These are phyloP conservation scores for Rhodotorula taiwanensis DNA, from an alignment of 768 basidiomycete species.

Conservation along the genomic window DNA sequence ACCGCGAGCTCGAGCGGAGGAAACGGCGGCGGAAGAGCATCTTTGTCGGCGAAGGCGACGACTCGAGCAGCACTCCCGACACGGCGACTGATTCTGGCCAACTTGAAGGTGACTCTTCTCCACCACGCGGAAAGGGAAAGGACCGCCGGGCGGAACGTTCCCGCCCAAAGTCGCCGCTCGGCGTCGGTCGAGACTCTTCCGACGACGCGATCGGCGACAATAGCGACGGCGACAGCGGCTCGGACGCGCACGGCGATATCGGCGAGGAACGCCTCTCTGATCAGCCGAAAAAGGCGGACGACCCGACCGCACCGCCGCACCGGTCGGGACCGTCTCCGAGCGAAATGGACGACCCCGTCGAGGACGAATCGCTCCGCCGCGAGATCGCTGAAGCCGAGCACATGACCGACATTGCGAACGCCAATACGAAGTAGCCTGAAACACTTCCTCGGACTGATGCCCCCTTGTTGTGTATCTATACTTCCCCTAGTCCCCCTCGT, in stretches of 20 bases:
- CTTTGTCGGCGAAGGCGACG: background rate
- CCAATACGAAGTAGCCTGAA: background rate
- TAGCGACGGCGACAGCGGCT: background rate
- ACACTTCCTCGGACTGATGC: too few species aligned
- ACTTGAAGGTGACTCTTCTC: background rate
- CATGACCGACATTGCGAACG: background rate
- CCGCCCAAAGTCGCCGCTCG: too few species aligned
- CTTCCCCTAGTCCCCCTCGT: too few species aligned
- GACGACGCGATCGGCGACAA: background rate
- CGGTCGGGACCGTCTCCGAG: too few species aligned
- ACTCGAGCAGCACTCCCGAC: background rate
- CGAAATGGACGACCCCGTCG: background rate
- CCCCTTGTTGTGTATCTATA: too few species aligned
- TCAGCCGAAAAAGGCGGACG: too few species aligned
- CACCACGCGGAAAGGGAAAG: background rate
- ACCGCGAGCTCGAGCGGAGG: background rate
- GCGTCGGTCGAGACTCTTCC: too few species aligned
- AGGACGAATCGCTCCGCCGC: background rate
- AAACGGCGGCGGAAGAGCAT: background rate
- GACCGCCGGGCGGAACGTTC: background rate
- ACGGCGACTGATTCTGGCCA: background rate
- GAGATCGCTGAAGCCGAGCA: conserved; percentile 13
- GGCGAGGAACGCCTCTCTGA: too few species aligned
- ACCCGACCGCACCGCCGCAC: too few species aligned
- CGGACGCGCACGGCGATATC: conserved; percentile 1